Evolutionary conservation across 192 early-diverging fungal genomes (phyloP).

Genomic region (Mortierella alpina): DNA sequence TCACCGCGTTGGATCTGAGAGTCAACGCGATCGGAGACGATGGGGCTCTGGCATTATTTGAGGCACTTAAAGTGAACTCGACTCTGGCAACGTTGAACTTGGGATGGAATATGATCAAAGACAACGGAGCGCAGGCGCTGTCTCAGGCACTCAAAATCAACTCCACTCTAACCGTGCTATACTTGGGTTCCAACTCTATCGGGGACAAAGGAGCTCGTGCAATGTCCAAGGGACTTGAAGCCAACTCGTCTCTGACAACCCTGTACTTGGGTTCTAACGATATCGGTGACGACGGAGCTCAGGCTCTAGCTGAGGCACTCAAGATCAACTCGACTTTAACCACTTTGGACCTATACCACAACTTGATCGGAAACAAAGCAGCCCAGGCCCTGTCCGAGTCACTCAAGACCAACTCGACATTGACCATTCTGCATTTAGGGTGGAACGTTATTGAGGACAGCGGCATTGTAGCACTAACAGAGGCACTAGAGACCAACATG

Average conservation of each 20-base stretch:
- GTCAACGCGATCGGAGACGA: too few relatives aligned
- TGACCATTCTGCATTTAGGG: neutral
- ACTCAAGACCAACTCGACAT: conserved; percentile 6
- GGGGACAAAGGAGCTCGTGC: too few relatives aligned
- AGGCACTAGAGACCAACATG: neutral
- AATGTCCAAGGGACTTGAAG: neutral
- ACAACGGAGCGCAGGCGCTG: too few relatives aligned
- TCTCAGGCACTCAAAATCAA: too few relatives aligned
- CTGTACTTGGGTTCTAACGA: neutral
- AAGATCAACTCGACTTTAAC: conserved; percentile 1
- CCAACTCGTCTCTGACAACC: neutral
- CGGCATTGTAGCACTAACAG: neutral
- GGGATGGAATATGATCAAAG: too few relatives aligned
- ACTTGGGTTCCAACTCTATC: too few relatives aligned
- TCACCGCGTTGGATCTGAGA: too few relatives aligned
- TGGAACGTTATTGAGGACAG: neutral
- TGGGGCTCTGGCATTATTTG: too few relatives aligned
- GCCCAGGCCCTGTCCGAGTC: neutral
- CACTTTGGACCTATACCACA: neutral
- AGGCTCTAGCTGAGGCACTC: neutral
- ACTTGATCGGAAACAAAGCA: neutral
- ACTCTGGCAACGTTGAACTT: too few relatives aligned
- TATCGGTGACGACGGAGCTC: neutral
- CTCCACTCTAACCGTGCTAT: too few relatives aligned
- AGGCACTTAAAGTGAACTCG: too few relatives aligned